Conservation (phyloP, 2,329 filamentous ascomycete species). For the Incumbomyces delicatus region DNA sequence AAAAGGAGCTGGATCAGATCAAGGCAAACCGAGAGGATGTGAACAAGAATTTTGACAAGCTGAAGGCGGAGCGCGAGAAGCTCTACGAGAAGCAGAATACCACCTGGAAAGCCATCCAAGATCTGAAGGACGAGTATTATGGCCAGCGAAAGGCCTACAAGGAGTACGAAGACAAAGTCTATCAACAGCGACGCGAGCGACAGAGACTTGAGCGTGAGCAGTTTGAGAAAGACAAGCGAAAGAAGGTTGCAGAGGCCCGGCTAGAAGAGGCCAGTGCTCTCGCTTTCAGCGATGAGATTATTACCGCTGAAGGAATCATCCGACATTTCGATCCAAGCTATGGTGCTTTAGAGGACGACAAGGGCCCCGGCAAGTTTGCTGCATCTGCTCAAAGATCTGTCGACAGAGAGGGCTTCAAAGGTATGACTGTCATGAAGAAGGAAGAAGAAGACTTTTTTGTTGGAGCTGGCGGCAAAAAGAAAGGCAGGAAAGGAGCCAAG, state of each 20-base stretch:
- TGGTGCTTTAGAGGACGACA: conserved; percentile 52
- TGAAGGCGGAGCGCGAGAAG: conserved; percentile 77
- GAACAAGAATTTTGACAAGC: conserved; percentile 74
- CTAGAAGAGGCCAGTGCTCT: conserved; percentile 51
- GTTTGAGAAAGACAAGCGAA: conserved; percentile 39
- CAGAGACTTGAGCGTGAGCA: conserved; percentile 66
- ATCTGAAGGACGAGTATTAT: conserved; percentile 85
- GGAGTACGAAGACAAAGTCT: conserved; percentile 74
- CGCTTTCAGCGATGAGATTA: conserved; percentile 87
- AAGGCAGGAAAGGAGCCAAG: conserved; percentile 34
- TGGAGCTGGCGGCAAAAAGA: conserved; percentile 63
- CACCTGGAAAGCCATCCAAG: conserved; percentile 71
- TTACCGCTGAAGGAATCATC: conserved; percentile 76
- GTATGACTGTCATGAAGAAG: conserved; percentile 73
- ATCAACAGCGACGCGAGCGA: conserved; percentile 65
- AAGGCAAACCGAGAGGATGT: conserved; percentile 86
- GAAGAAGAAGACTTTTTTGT: conserved; percentile 80
- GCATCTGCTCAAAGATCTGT: conserved; percentile 75
- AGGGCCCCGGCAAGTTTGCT: conserved; percentile 45
- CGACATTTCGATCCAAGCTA: conserved; percentile 80
- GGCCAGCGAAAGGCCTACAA: conserved; percentile 69
- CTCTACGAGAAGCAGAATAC: conserved; percentile 77
- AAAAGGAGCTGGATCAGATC: conserved; percentile 78
- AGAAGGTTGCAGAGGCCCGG: conserved; percentile 46
- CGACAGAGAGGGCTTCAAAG: conserved; percentile 75